These are phyloP conservation scores for Penicillium digitatum DNA, from an alignment of 2,329 filamentous ascomycete species.

Conservation along the genomic window DNA sequence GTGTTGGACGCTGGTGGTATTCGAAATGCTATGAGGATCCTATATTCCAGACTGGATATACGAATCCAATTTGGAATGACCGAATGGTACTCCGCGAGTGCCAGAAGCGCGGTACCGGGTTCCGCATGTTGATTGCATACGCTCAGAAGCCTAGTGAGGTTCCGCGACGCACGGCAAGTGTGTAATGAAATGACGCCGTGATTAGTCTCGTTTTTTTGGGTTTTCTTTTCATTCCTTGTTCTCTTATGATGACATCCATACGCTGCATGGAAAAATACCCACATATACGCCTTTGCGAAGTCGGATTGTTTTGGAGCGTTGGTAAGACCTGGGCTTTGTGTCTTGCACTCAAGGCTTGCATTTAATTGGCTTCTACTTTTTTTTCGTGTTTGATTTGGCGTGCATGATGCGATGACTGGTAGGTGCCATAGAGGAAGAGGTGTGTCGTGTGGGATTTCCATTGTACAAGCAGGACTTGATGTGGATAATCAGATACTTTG, in stretches of 20 bases:
- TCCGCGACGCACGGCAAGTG: constrained; percentile 44
- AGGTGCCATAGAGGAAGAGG: background rate
- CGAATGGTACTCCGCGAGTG: constrained; percentile 74
- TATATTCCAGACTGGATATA: constrained; percentile 47
- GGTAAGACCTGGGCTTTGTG: background rate
- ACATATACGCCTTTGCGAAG: constrained; percentile 5
- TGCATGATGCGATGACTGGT: constrained; percentile 6
- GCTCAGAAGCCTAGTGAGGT: constrained; percentile 67
- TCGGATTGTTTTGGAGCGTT: constrained; percentile 4
- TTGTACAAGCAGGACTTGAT: constrained; percentile 11
- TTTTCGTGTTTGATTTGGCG: constrained; percentile 2
- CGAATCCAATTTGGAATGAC: constrained; percentile 70
- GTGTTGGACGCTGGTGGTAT: constrained; percentile 96
- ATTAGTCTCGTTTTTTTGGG: constrained; percentile 1
- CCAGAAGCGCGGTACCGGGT: constrained; percentile 77
- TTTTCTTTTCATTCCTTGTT: background rate
- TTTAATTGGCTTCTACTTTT: constrained; percentile 10
- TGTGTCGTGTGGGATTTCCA: background rate
- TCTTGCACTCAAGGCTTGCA: constrained; percentile 1
- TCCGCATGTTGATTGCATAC: constrained; percentile 88
- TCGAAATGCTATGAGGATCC: constrained; percentile 80
- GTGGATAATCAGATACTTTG: constrained; percentile 2
- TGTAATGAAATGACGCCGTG: constrained; percentile 26
- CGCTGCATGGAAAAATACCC: constrained; percentile 11
- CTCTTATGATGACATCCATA: constrained; percentile 13